Base-by-base conservation (phyloP, 768 basidiomycete species). In the Inosperma sp. region DNA sequence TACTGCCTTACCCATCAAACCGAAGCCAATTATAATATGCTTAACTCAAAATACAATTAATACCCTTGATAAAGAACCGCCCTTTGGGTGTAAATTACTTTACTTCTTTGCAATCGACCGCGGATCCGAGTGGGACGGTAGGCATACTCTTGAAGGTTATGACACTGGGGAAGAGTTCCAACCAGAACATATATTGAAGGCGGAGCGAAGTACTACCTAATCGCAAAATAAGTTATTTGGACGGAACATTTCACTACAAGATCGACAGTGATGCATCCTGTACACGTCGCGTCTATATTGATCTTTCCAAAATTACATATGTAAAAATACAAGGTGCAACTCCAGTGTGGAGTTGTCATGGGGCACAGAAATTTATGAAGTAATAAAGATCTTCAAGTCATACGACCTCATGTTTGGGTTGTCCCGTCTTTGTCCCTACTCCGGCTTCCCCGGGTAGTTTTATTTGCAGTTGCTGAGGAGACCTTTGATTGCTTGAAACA, bases 401-500 rank as follows among this genome's bases (percentile, higher is more conserved):
- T n/a, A n/a, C n/a, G n/a, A n/a, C n/a, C n/a, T n/a, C n/a, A n/a
- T n/a, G n/a, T n/a, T n/a, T n/a, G n/a, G n/a, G n/a, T n/a, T n/a
- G 37, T 37, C 54, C 51, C 53, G 43, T 63, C 61, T 47, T 65
- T 67, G 51, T 66, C 65, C 51, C 63, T 61, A 53, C 59, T 46
- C 45, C 66, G 62, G 43, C 40, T 54, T 25, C 48, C 59, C 47
- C 55, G 52, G 16, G 53, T 21, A 19, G 47, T 52, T 48, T 55
- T 53, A 42, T 68, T 61, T 51, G 51, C 66, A 26, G 56, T 65
- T 3, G 67, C 61, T 63, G 69, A 56, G 63, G 60, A 37, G n/a
- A 70, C 36, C 25, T 86, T 88, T 9, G 83, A 77, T 61, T 81
- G 81, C 56, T 85, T 79, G 76, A 98, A 95, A 71, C 95, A 98